phyloP scores from a whole-genome alignment of 352 stramenopile species.

The Blastocystis sp. region DNA sequence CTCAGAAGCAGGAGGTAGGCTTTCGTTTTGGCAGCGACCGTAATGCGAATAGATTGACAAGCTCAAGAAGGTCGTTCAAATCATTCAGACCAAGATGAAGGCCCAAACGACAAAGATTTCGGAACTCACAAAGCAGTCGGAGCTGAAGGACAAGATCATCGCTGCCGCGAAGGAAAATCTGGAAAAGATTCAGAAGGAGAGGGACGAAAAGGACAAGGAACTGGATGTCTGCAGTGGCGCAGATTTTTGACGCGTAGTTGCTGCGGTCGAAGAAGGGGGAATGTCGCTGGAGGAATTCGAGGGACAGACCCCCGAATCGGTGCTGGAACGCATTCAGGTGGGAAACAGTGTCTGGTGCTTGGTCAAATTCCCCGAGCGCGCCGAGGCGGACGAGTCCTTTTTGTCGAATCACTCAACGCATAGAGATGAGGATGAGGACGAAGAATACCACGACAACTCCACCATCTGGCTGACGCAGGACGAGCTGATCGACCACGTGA shows the following conservation, averaged over 20 bases:
- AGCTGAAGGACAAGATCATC: slow-evolving; percentile 51
- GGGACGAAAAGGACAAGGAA: slow-evolving; percentile 21
- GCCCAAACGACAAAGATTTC: slow-evolving; percentile 10
- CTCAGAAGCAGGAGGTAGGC: slow-evolving; percentile 27
- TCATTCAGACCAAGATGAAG: slow-evolving; percentile 36
- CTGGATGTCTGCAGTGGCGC: background rate
- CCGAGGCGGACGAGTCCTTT: background rate
- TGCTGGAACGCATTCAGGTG: slow-evolving; percentile 47
- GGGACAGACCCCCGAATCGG: slow-evolving; percentile 24
- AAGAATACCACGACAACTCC: slow-evolving; percentile 11
- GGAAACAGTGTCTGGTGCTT: slow-evolving; percentile 40
- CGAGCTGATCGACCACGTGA: slow-evolving; percentile 39
- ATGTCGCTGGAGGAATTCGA: slow-evolving; percentile 27
- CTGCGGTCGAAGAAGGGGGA: slow-evolving; percentile 45
- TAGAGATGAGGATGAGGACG: slow-evolving; percentile 26
- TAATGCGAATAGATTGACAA: slow-evolving; percentile 22
- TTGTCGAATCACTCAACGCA: too few relatives aligned
- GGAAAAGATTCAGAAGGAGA: slow-evolving; percentile 44
- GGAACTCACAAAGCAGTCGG: slow-evolving; percentile 39
- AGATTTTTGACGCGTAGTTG: background rate
- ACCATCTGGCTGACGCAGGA: slow-evolving; percentile 39
- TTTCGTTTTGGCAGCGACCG: background rate
- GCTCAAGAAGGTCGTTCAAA: slow-evolving; percentile 30
- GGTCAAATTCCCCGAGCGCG: slow-evolving; percentile 21
- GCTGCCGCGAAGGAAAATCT: slow-evolving; percentile 40